Percentiles rank a stretch among this genome's conserved stretches.
phyloP scores from a whole-genome alignment of 352 stramenopile species.

The Globisporangium cylindrosporum region DNA sequence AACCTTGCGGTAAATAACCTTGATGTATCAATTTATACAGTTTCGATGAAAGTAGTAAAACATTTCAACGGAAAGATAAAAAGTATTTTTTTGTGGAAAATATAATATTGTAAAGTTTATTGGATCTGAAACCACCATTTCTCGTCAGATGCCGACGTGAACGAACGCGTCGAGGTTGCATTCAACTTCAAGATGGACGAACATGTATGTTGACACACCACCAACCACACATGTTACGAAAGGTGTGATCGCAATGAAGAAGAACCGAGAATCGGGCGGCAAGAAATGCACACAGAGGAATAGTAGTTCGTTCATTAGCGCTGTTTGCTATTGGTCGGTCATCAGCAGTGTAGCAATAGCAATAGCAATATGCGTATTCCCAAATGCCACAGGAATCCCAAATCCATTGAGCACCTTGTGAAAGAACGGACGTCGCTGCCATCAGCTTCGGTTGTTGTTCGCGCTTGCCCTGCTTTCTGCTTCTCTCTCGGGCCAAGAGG shows the following conservation, averaged over 20 bases:
- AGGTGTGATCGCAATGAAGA: background rate
- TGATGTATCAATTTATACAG: background rate
- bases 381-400: too few species aligned
- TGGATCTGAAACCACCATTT: background rate
- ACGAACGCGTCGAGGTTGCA: slow-evolving; percentile 3
- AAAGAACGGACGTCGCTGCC: background rate
- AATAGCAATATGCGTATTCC: too few species aligned
- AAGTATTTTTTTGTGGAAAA: background rate
- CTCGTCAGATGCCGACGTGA: slow-evolving; percentile 29
- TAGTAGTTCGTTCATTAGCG: background rate
- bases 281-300: background rate
- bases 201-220: background rate
- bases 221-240: background rate
- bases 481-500: background rate
- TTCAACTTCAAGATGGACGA: slow-evolving; percentile 19
- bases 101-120: background rate
- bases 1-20: slow-evolving; percentile 11
- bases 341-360: background rate
- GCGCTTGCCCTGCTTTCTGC: background rate
- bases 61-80: background rate
- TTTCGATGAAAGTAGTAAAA: background rate
- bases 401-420: background rate
- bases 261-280: background rate
- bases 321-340: background rate
- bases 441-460: background rate